Conservation (phyloP, 192 early-diverging fungal genomes). For the Podochytrium sp. region DNA sequence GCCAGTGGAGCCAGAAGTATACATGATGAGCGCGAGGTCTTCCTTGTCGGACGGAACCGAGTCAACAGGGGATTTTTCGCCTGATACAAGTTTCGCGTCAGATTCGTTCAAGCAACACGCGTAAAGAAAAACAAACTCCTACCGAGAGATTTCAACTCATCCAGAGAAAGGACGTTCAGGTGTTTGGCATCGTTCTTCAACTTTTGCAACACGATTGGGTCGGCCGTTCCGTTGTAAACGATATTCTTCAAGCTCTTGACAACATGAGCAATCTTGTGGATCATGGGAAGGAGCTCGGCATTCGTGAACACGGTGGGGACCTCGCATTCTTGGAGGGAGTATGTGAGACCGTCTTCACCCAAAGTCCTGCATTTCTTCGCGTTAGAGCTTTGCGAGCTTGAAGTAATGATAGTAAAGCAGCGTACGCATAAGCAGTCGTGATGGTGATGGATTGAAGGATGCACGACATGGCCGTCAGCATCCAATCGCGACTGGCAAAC, state of each 20-base stretch:
- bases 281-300: slow-evolving; percentile 66
- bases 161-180: slow-evolving; percentile 40
- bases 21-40: slow-evolving; percentile 83
- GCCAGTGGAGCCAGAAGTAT: slow-evolving; percentile 75
- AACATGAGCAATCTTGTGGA: slow-evolving; percentile 60
- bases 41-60: slow-evolving; percentile 65
- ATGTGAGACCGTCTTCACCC: slow-evolving; percentile 80
- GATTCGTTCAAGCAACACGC: slow-evolving; percentile 67
- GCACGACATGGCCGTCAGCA: slow-evolving; percentile 63
- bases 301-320: slow-evolving; percentile 74
- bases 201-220: not conserved
- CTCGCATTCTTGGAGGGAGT: slow-evolving; percentile 84
- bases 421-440: slow-evolving; percentile 67
- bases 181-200: not conserved
- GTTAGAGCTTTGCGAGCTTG: slow-evolving; percentile 79
- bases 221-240: slow-evolving; percentile 71
- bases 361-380: slow-evolving; percentile 81
- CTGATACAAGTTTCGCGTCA: slow-evolving; percentile 45
- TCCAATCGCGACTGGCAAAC: slow-evolving; percentile 58
- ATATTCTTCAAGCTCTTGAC: slow-evolving; percentile 69
- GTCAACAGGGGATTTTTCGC: slow-evolving; percentile 59
- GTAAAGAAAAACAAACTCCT: not conserved
- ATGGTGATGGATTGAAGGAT: slow-evolving; percentile 76
- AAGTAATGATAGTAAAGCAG: slow-evolving; percentile 23
- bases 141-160: slow-evolving; percentile 71